Conservation (phyloP, 192 early-diverging fungal genomes). For the Gonapodya prolifera region DNA sequence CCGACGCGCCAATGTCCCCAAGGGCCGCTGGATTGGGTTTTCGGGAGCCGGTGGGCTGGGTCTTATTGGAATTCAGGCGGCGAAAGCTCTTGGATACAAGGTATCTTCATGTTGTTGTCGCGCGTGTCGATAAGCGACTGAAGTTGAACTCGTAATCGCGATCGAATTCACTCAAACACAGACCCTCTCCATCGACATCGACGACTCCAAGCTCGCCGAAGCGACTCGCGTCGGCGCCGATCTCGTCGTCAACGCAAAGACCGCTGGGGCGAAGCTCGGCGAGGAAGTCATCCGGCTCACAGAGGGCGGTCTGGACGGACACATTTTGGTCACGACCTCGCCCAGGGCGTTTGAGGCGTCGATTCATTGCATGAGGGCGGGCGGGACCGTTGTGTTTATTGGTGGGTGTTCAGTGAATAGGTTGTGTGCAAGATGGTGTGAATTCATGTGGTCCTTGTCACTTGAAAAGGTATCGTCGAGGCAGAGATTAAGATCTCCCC, state of each 20-base stretch:
- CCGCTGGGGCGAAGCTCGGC: neutral
- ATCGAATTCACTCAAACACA: neutral
- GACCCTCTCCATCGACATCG: neutral
- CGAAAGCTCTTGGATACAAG: slow-evolving; percentile 4
- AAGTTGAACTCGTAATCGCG: neutral
- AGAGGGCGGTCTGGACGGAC: neutral
- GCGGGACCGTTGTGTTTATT: neutral
- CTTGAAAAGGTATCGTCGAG: neutral
- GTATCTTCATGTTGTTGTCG: too few species aligned
- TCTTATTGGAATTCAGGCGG: neutral
- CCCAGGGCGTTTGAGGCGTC: neutral
- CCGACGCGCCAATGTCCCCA: neutral
- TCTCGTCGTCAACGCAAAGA: neutral
- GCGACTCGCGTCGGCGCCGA: neutral
- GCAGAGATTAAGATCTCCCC: neutral
- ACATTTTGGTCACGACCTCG: neutral
- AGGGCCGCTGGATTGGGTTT: neutral
- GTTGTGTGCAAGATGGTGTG: neutral
- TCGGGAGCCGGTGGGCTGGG: slow-evolving; percentile 1
- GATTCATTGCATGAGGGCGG: neutral
- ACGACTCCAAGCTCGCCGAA: neutral
- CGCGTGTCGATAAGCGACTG: neutral
- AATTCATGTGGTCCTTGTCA: neutral
- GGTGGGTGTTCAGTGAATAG: neutral
- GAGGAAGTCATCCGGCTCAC: neutral